phyloP scores from a whole-genome alignment of 257 asterid genomes.

The Scutellaria baicalensis region DNA sequence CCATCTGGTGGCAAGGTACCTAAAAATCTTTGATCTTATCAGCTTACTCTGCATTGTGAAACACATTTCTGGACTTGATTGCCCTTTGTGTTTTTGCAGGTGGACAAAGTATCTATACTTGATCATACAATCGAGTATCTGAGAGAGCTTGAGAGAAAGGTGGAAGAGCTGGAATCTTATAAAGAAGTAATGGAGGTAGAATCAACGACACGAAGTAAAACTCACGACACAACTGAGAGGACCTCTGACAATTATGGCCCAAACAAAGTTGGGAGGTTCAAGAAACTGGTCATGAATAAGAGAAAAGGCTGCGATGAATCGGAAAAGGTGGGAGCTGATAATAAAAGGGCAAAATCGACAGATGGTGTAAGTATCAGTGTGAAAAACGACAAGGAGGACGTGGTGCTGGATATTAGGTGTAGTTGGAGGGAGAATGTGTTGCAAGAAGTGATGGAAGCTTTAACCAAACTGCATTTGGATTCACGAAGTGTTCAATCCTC shows the following conservation, averaged over 20 bases:
- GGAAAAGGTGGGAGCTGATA: constrained; percentile 28
- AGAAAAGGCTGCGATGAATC: constrained; percentile 44
- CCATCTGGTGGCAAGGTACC: constrained; percentile 86
- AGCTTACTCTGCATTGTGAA: background rate
- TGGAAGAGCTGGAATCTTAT: constrained; percentile 49
- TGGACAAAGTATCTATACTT: constrained; percentile 75
- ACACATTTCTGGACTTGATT: background rate
- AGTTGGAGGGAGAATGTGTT: constrained; percentile 50
- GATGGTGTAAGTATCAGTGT: constrained; percentile 43
- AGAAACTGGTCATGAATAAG: constrained; percentile 37
- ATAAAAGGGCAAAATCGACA: constrained; percentile 17
- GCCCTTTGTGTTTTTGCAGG: constrained; percentile 35
- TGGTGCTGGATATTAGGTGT: constrained; percentile 53
- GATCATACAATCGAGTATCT: constrained; percentile 79
- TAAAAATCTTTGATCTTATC: background rate
- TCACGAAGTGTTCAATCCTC: constrained; percentile 61
- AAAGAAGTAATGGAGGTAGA: constrained; percentile 34
- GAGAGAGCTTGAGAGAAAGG: constrained; percentile 60
- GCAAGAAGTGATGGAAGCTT: constrained; percentile 52
- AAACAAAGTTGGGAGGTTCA: constrained; percentile 22
- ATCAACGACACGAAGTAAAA: constrained; percentile 28
- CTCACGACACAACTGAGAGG: constrained; percentile 50
- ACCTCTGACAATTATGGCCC: constrained; percentile 61
- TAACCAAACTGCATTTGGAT: constrained; percentile 52
- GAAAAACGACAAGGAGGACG: constrained; percentile 30